Evolutionary conservation across 768 basidiomycete species (phyloP).

Genomic region (Rhodosporidiobolus sp.): DNA sequence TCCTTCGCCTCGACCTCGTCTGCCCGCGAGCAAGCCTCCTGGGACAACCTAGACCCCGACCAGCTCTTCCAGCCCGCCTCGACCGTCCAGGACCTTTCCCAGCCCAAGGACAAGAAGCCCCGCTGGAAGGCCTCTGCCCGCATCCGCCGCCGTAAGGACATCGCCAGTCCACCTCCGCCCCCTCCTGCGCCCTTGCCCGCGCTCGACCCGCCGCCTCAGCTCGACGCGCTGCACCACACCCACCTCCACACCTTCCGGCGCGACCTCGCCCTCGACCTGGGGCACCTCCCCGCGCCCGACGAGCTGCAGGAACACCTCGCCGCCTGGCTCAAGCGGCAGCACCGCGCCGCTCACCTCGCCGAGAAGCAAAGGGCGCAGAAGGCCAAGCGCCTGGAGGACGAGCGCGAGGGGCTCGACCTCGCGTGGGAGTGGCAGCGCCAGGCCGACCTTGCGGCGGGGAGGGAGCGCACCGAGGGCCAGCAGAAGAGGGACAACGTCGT

Average conservation of each 20-base stretch:
- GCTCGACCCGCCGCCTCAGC: background rate
- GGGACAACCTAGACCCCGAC: background rate
- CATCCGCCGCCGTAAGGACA: background rate
- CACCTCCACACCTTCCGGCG: background rate
- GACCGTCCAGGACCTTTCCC: background rate
- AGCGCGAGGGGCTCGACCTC: slow-evolving; percentile 8
- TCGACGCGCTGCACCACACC: background rate
- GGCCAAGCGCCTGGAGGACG: no score
- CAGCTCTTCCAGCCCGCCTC: background rate
- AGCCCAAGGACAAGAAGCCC: background rate
- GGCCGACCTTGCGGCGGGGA: background rate
- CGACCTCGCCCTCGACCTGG: background rate
- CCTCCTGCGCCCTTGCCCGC: background rate
- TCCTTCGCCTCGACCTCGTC: background rate
- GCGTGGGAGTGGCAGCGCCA: slow-evolving; percentile 25
- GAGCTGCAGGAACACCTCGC: background rate
- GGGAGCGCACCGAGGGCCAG: background rate
- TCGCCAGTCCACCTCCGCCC: background rate
- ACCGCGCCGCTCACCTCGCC: background rate
- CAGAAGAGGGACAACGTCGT: background rate
- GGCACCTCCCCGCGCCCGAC: background rate
- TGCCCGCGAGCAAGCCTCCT: background rate
- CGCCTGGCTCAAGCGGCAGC: background rate
- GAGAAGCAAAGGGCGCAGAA: background rate
- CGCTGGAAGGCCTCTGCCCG: background rate